Evolutionary conservation across 495 filamentous ascomycete genomes (phyloP), one percentile per base, ranked within the genome.

Genomic region (Geoglossum glabrum): DNA sequence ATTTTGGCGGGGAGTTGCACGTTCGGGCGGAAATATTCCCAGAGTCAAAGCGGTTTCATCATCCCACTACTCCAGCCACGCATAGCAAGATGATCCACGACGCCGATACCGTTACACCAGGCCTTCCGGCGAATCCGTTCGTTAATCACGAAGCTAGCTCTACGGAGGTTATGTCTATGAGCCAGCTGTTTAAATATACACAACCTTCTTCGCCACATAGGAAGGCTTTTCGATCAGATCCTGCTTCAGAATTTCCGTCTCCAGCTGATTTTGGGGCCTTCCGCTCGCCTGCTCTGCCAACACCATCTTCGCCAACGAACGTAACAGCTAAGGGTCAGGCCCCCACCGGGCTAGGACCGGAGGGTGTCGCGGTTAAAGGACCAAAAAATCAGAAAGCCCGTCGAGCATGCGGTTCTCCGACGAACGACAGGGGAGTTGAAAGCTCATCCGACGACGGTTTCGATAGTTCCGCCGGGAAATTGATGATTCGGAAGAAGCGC

Each of bases 161-260:
- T 21, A 62, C 31, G 0, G 28, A 58, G 2, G 54, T 54, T 27
- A 64, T 73, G 62, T 63, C 62, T 46, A 61, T 71, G 45, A 72
- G 65, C 4, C 71, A 73, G 59, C 60, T 64, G 36, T 73, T 73
- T 59, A 63, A 68, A 23, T 60, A 64, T 17, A 73, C 71, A 11
- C 71, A 72, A 55, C 68, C 65, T 4, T 59, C 64, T 30, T 70
- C 71, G 1, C 72, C 71, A 23, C 68, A 68, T 10, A 11, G 67
- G 3, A 62, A 64, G 9, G 63, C 64, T 13, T 45, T 63, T 3
- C 61, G 57, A 30, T 69, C 68, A 15, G 69, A 72, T 61, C 63
- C 65, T 21, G 54, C 69, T n/a, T 63, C 68, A 33, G 64, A 69
- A 31, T 65, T 70, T 4, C 71, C 71, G 15, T 72, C 71, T 15